These are phyloP conservation scores for Phoma sp. DNA, from an alignment of 2,329 filamentous ascomycete genomes.

Conservation along the genomic window DNA sequence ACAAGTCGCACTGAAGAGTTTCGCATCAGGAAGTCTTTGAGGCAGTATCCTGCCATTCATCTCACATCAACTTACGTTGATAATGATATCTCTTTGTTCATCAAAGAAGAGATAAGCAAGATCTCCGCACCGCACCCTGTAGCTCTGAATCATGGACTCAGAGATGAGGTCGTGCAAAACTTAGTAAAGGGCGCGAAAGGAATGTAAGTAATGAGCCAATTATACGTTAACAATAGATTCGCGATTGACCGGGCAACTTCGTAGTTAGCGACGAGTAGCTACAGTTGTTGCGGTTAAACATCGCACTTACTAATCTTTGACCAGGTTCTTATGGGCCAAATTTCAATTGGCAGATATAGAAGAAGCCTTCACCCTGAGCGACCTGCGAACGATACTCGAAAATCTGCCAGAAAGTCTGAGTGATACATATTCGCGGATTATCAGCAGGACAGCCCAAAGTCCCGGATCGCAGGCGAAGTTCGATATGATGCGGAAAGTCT, in stretches of 20 bases:
- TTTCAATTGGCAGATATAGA: not conserved
- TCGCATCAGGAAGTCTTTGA: conserved; percentile 4
- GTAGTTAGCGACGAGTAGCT: too few relatives aligned
- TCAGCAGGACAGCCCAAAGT: too few relatives aligned
- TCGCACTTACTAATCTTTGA: too few relatives aligned
- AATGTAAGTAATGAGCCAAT: conserved; percentile 29
- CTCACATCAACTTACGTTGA: not conserved
- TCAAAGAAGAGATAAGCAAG: conserved; percentile 7
- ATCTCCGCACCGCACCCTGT: not conserved
- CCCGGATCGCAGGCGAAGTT: too few relatives aligned
- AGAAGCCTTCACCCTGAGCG: not conserved
- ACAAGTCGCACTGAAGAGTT: conserved; percentile 24
- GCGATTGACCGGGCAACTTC: too few relatives aligned
- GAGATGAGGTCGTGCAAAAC: conserved; percentile 14
- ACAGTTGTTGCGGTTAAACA: too few relatives aligned
- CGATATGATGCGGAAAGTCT: too few relatives aligned
- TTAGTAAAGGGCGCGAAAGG: conserved; percentile 21
- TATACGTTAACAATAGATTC: too few relatives aligned
- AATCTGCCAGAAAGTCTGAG: too few relatives aligned
- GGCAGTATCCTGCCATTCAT: not conserved
- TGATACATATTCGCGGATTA: too few relatives aligned
- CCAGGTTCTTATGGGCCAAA: too few relatives aligned
- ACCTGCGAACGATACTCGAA: too few relatives aligned
- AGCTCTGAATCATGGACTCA: not conserved
- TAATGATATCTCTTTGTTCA: conserved; percentile 17